A percentile compares a stretch with the other conserved stretches of the same genome.
These are phyloP conservation scores for Beauveria medogensis DNA, from an alignment of 2,329 filamentous ascomycete species.

Conservation along the genomic window DNA sequence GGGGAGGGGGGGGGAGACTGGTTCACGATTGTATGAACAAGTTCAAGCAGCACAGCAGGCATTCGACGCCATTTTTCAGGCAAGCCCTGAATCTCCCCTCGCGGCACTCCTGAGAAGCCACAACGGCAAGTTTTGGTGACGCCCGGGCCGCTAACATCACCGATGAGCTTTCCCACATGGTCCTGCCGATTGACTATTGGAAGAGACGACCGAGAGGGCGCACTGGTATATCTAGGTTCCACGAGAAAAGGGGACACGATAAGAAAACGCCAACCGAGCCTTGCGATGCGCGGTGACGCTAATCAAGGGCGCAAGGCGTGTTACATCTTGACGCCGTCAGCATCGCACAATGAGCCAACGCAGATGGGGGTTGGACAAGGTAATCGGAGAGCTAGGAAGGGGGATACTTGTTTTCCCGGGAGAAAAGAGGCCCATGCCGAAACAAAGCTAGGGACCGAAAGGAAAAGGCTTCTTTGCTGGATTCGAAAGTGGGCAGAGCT, in stretches of 20 bases:
- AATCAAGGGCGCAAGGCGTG: neutral
- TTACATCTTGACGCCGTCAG: neutral
- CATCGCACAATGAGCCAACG: neutral
- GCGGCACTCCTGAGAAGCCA: neutral
- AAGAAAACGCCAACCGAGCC: neutral
- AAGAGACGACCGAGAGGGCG: neutral
- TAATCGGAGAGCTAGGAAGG: neutral
- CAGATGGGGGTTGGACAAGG: neutral
- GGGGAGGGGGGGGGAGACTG: neutral
- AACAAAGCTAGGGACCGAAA: neutral
- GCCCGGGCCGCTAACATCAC: neutral
- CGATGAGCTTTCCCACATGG: neutral
- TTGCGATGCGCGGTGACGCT: conserved; percentile 1
- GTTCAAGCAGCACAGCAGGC: neutral
- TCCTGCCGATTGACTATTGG: neutral
- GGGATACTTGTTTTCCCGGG: neutral
- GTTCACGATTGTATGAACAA: neutral
- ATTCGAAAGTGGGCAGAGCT: neutral
- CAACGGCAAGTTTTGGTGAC: neutral
- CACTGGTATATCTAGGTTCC: neutral
- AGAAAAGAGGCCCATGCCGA: neutral
- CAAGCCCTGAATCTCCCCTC: too few species aligned
- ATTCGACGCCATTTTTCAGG: neutral
- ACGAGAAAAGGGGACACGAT: neutral
- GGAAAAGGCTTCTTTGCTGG: neutral